Base-by-base conservation (phyloP, 2,329 filamentous ascomycete genomes). In the Drechmeria coniospora region DNA sequence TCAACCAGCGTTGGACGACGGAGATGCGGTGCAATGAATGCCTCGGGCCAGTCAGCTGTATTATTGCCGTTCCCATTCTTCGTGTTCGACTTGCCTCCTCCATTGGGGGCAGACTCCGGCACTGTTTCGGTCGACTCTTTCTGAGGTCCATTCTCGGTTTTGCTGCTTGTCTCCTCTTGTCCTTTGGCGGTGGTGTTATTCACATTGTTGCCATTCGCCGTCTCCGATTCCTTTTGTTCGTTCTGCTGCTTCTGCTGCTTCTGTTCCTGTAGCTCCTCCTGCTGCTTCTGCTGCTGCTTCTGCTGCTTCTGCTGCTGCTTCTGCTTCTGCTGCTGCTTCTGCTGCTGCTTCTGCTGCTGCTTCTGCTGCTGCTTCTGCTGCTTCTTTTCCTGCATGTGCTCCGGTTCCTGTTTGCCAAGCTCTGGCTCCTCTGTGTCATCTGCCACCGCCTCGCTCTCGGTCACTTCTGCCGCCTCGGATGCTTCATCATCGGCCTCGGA, bases 1-100 rank as follows among this genome's bases (percentile, higher is more conserved):
- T 62, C 48, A 23, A 72, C 50, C 27, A 63, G 51, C 24, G 63
- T 55, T 0, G 61, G 57, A 4, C 47, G 48, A 27, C 49, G 53
- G 12, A 46, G 38, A 26, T 50, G 40, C 6, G 51, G 47, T 8
- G 31, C 30, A 12, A 47, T 45, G 15, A 45, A 33, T 11, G 37
- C 45, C 29, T 47, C 36, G 21, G 45, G 42, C 32, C 45, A 50
- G 29, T 35, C 36, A 17, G 30, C 27, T 25, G 37, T 37, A 21
- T 39, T 36, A n/a, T 37, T 36, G 25, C 22, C 21, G 32, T 5
- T 29, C 22, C 12, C 32, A 15, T 14, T 10, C 25, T 26, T 31
- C n/a, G n/a, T n/a, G n/a, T n/a, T n/a, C n/a, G n/a, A n/a, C n/a
- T n/a, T n/a, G n/a, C n/a, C n/a, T n/a, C n/a, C n/a, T n/a, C n/a